These are phyloP conservation scores for Pyrus hybrid DNA, from an alignment of 331 rosid genomes.

Conservation along the genomic window DNA sequence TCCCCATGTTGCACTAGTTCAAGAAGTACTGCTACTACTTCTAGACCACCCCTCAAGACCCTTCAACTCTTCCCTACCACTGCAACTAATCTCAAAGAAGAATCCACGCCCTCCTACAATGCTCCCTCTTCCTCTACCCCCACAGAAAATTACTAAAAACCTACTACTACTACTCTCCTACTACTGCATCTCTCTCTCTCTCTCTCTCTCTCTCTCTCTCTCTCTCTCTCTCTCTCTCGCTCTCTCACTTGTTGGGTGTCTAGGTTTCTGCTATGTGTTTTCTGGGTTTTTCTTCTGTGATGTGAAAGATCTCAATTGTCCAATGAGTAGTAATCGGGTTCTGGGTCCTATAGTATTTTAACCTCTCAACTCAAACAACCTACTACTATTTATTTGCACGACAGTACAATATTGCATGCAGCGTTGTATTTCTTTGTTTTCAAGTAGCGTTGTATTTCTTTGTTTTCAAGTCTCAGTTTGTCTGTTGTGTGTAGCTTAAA, in stretches of 20 bases:
- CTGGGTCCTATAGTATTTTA: background rate
- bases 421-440: background rate
- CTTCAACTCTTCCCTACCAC: conserved; percentile 80
- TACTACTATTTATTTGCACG: background rate
- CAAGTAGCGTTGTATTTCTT: too few relatives aligned
- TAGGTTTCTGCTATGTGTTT: background rate
- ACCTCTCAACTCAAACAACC: background rate
- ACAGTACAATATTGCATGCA: background rate
- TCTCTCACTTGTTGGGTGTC: background rate
- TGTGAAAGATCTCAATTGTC: conserved; percentile 27
- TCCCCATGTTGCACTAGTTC: conserved; percentile 23
- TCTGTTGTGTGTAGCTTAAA: conserved; percentile 3
- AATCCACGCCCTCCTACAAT: background rate
- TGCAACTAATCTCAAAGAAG: conserved; percentile 45
- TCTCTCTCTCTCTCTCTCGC: conserved; percentile 1
- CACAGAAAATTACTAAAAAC: background rate
- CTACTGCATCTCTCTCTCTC: background rate
- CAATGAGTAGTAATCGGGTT: conserved; percentile 8
- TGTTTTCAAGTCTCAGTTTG: background rate
- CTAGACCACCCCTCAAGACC: conserved; percentile 48
- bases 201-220: background rate
- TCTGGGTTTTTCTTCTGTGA: conserved; percentile 5
- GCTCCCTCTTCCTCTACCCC: background rate
- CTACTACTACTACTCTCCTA: background rate
- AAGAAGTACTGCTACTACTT: background rate